Conservation (phyloP, 495 filamentous ascomycete species). For the Pyronema domesticum region DNA sequence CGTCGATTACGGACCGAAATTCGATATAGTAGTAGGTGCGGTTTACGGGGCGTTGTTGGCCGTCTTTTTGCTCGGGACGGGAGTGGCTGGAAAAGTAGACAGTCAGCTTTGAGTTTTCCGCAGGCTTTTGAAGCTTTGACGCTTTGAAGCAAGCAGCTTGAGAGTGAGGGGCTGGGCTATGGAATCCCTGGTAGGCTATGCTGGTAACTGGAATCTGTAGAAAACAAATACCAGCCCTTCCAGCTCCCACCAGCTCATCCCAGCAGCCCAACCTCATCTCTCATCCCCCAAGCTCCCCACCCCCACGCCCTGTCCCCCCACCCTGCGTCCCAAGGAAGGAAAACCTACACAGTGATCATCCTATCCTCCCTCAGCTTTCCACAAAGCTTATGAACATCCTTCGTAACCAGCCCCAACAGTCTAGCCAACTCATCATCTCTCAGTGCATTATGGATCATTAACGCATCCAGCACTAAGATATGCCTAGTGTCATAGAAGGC, state of each 20-base stretch:
- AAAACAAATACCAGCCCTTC: too few species aligned
- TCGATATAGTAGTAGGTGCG: constrained; percentile 95
- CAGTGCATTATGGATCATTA: constrained; percentile 82
- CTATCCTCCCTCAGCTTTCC: constrained; percentile 69
- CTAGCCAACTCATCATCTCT: constrained; percentile 75
- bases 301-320: too few species aligned
- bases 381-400: constrained; percentile 75
- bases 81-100: constrained; percentile 37
- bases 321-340: neutral
- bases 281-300: too few species aligned
- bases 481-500: constrained; percentile 85
- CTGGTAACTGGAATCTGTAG: too few species aligned
- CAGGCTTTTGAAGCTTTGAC: neutral
- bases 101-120: too few species aligned
- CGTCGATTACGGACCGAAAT: constrained; percentile 82
- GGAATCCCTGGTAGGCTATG: too few species aligned
- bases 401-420: constrained; percentile 68
- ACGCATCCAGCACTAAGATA: constrained; percentile 77
- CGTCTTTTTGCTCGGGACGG: constrained; percentile 61
- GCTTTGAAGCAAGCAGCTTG: neutral
- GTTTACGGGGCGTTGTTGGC: constrained; percentile 60
- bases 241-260: too few species aligned
- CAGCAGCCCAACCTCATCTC: too few species aligned
- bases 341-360: constrained; percentile 55
- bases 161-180: neutral